Percentiles rank a stretch among this genome's conserved stretches.
Evolutionary conservation across 202 grass and related monocot species (phyloP).

Genomic region (Zoysia matrella): DNA sequence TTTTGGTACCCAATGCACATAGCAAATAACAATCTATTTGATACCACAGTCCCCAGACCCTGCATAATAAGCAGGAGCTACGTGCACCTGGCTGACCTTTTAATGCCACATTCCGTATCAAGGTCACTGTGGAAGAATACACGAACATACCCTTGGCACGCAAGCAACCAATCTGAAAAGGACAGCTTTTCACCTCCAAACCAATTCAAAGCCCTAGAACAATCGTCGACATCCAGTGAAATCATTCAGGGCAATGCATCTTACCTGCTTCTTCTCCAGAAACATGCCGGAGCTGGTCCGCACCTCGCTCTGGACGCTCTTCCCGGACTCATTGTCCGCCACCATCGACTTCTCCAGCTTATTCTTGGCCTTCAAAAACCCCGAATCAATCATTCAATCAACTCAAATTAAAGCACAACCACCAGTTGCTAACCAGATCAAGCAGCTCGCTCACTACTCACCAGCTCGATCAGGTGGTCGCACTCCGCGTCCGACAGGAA

Average conservation of each 20-base stretch:
- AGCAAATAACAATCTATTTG: neutral
- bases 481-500: conserved; percentile 58
- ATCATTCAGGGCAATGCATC: conserved; percentile 10
- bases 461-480: conserved; percentile 75
- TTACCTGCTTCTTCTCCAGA: conserved; percentile 82
- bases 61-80: too few species aligned
- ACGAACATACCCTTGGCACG: conserved; percentile 14
- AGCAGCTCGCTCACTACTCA: conserved; percentile 37
- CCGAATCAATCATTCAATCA: conserved; percentile 12
- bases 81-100: too few species aligned
- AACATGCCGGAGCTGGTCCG: conserved; percentile 97
- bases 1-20: neutral
- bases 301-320: conserved; percentile 81
- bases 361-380: conserved; percentile 61
- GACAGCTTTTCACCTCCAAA: neutral
- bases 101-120: neutral
- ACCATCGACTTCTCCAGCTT: conserved; percentile 98
- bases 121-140: neutral
- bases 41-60: too few species aligned
- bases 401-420: neutral
- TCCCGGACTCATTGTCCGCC: conserved; percentile 84
- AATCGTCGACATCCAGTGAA: neutral
- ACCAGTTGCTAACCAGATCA: conserved; percentile 7
- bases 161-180: neutral
- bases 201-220: neutral